These are phyloP conservation scores for Rhododendron molle DNA, from an alignment of 148 eudicot species.

Conservation along the genomic window DNA sequence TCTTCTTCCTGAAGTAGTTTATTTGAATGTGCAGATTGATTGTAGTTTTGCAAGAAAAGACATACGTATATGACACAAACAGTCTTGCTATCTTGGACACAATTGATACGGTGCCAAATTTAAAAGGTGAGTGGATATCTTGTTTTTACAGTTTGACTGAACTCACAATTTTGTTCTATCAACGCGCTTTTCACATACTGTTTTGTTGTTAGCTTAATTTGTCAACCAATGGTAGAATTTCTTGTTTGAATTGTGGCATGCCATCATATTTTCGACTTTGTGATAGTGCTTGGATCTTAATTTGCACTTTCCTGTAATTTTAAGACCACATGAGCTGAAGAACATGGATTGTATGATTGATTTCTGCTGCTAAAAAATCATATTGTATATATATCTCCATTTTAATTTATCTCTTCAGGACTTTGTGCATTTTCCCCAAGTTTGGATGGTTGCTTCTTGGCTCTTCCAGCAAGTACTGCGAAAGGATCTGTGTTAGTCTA, in stretches of 20 bases:
- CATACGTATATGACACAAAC: conserved; percentile 73
- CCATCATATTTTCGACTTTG: neutral
- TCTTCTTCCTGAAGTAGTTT: neutral
- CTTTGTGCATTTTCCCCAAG: conserved; percentile 82
- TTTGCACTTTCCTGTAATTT: neutral
- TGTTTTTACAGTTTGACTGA: neutral
- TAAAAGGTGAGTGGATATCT: conserved; percentile 50
- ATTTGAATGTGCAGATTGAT: conserved; percentile 55
- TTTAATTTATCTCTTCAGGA: conserved; percentile 34
- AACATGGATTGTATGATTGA: neutral
- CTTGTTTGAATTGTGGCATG: neutral
- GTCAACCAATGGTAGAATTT: neutral
- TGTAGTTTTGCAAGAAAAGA: conserved; percentile 73
- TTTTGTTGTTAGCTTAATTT: neutral
- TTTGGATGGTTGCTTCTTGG: conserved; percentile 78
- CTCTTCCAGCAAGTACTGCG: conserved; percentile 79
- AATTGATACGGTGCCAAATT: conserved; percentile 79
- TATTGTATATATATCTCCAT: too few relatives aligned
- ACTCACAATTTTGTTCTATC: neutral
- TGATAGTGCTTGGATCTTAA: neutral
- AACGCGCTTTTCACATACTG: neutral
- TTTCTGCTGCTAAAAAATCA: neutral
- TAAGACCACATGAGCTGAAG: neutral
- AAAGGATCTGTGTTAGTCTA: conserved; percentile 80
- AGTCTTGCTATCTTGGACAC: conserved; percentile 61